Evolutionary conservation across 306 rosid genomes (phyloP).

Genomic region (Castanea crenata): DNA sequence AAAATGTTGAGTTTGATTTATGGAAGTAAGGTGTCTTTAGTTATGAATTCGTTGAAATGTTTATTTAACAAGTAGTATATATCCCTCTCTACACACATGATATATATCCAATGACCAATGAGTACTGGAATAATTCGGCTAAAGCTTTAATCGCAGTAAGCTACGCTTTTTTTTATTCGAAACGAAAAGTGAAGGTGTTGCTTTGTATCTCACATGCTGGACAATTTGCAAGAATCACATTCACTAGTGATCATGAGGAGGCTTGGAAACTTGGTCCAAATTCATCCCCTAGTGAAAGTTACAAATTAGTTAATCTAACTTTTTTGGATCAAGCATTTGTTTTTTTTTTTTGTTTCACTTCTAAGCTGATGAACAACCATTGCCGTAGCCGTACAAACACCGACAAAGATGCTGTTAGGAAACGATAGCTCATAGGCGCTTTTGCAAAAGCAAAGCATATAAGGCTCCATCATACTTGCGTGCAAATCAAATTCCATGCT

Average conservation of each 20-base stretch:
- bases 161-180: too few species aligned
- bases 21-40: too few species aligned
- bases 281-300: background rate
- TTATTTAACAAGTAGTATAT: too few species aligned
- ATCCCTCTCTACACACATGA: too few species aligned
- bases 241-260: background rate
- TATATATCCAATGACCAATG: too few species aligned
- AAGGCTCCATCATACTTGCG: background rate
- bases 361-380: background rate
- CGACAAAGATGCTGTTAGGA: background rate
- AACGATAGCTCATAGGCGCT: background rate
- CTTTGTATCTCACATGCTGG: too few species aligned
- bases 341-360: background rate
- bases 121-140: too few species aligned
- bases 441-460: background rate
- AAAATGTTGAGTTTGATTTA: too few species aligned
- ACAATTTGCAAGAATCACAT: too few species aligned
- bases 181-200: too few species aligned
- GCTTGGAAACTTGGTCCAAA: background rate
- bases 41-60: too few species aligned
- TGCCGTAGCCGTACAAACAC: background rate
- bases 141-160: too few species aligned
- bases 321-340: background rate
- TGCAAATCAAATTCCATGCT: constrained; percentile 2
- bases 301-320: background rate